These are phyloP conservation scores for Fusarium concolor DNA, from an alignment of 2,329 filamentous ascomycete genomes.

Conservation along the genomic window DNA sequence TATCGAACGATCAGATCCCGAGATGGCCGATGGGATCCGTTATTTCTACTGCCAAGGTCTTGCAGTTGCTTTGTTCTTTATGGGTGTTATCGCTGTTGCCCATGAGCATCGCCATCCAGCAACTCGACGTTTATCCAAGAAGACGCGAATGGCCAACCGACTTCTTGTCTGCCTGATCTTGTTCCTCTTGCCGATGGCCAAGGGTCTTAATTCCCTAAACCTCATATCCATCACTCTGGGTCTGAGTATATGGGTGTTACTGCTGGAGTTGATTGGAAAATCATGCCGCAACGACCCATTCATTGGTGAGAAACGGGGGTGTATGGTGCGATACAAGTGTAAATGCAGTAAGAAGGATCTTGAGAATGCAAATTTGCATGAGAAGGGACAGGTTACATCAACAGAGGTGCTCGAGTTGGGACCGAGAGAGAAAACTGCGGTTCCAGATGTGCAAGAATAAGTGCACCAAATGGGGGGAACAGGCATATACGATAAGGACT, in stretches of 20 bases:
- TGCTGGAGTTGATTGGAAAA: slow-evolving; percentile 62
- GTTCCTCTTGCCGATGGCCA: slow-evolving; percentile 65
- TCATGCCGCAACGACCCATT: slow-evolving; percentile 60
- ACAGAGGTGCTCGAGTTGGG: slow-evolving; percentile 41
- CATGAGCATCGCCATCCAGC: slow-evolving; percentile 67
- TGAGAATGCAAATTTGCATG: slow-evolving; percentile 43
- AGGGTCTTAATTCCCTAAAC: slow-evolving; percentile 57
- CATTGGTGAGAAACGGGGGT: slow-evolving; percentile 52
- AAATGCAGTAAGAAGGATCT: slow-evolving; percentile 55
- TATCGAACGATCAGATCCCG: slow-evolving; percentile 58
- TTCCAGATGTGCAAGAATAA: slow-evolving; percentile 39
- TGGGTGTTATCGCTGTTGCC: slow-evolving; percentile 64
- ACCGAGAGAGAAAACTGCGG: slow-evolving; percentile 43
- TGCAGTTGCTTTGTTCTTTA: slow-evolving; percentile 64
- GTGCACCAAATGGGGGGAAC: neutral
- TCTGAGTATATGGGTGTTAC: slow-evolving; percentile 59
- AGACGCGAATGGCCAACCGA: slow-evolving; percentile 63
- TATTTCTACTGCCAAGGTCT: slow-evolving; percentile 75
- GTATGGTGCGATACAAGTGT: slow-evolving; percentile 56
- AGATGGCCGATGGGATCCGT: slow-evolving; percentile 65
- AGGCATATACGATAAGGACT: neutral
- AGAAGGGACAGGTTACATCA: slow-evolving; percentile 47
- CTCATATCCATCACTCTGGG: slow-evolving; percentile 60
- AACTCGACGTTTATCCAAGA: slow-evolving; percentile 62
- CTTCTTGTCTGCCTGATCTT: slow-evolving; percentile 62